Base-by-base conservation (phyloP, 768 basidiomycete genomes). In the Pulveroboletus frians region DNA sequence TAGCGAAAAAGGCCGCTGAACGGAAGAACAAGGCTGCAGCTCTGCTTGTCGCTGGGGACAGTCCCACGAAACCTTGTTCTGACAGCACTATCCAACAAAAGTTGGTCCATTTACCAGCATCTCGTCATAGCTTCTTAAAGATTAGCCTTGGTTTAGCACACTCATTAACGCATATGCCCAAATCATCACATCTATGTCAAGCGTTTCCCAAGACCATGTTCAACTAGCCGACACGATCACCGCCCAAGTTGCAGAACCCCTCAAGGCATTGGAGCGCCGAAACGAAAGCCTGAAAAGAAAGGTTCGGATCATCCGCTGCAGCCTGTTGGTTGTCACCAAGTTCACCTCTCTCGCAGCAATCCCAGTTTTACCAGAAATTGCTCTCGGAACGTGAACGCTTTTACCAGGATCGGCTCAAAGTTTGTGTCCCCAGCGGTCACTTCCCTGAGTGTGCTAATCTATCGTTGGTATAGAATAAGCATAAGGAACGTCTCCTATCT, bases 401-500 rank as follows among this genome's bases (percentile, higher is more conserved):
- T 38, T 88, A 85, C 55, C 65, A 67, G 32, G 86, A 89, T 51
- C 83, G 86, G 40, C 54, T 77, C 35, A 91, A 89, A 77, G 89
- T 87, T 46, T 47, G 69, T 50, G 30, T 45, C 49, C 50, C 39
- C 49, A 39, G 17, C 38, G 45, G 26, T 39, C 40, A 38, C 8
- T 17, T 39, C 15, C 30, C 31, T 34, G 47, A 42, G 47, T 26
- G 36, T 36, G 7, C 40, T 46, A 45, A 56, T 36, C n/a, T 36
- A 27, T 23, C 32, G 26, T 46, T 46, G 43, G 43, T 34, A n/a
- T 48, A 65, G 63, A 63, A 49, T 47, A 71, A 68, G 50, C 61
- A 59, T 50, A 72, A 69, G 63, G 69, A 54, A 50, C 23, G 56
- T 55, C 20, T 26, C 39, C 39, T 38, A 31, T 45, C 15, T 48